Percentiles rank a stretch among this genome's conserved stretches.
phyloP scores from a whole-genome alignment of 441 rosid species.

The Manihot esculenta region DNA sequence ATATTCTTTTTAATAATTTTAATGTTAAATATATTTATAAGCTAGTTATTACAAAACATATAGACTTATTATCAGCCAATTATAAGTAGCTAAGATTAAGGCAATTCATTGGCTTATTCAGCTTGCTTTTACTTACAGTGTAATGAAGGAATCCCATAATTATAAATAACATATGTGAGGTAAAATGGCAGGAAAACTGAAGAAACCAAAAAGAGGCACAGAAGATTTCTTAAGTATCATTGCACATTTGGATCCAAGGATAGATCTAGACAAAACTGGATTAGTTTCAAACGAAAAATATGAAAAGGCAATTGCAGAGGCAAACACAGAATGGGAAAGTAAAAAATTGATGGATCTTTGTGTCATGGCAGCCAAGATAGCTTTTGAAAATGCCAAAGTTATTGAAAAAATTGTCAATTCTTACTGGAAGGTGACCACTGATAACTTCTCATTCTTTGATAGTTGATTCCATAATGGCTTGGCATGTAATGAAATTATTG shows the following conservation, averaged over 20 bases:
- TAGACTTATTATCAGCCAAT: no score
- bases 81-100: no score
- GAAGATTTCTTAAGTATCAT: not conserved
- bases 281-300: not conserved
- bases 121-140: no score
- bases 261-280: not conserved
- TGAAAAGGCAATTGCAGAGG: not conserved
- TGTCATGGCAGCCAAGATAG: conserved; percentile 67
- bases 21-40: no score
- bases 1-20: no score
- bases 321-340: conserved; percentile 31
- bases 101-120: no score
- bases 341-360: conserved; percentile 61
- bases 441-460: not conserved
- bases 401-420: conserved; percentile 46
- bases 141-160: no score
- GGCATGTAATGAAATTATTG: not conserved
- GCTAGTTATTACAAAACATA: no score
- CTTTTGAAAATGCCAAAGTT: conserved; percentile 63
- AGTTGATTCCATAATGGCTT: no score
- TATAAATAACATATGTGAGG: no score
- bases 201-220: conserved; percentile 1
- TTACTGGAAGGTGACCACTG: conserved; percentile 59
- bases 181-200: not conserved
- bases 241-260: not conserved